phyloP scores from a whole-genome alignment of 768 basidiomycete species.

The Mycena haematopus region DNA sequence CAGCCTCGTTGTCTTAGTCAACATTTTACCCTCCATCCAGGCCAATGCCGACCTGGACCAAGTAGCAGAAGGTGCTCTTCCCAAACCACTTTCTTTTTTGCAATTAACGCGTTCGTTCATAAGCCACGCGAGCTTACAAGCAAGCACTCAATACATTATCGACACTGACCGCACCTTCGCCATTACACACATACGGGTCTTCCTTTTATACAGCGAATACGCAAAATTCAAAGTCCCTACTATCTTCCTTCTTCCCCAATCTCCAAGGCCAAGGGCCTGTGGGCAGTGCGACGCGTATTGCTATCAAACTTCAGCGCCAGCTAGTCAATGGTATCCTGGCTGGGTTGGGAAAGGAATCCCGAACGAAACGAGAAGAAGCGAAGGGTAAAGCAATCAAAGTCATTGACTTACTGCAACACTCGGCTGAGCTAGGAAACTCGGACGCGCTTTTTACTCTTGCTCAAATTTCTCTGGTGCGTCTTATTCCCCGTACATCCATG shows the following conservation, averaged over 20 bases:
- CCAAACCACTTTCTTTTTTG: constrained; percentile 3
- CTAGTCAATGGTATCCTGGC: constrained; percentile 51
- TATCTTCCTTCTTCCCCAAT: constrained; percentile 73
- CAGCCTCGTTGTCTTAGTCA: constrained; percentile 2
- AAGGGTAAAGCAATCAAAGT: constrained; percentile 80
- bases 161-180: constrained; percentile 65
- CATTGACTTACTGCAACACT: constrained; percentile 79
- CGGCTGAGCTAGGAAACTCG: constrained; percentile 75
- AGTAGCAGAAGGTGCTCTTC: constrained; percentile 56
- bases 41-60: constrained; percentile 48
- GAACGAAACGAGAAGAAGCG: constrained; percentile 70
- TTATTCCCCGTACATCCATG: neutral
- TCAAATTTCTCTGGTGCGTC: constrained; percentile 68
- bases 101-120: neutral
- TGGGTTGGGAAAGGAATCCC: constrained; percentile 51
- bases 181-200: constrained; percentile 62
- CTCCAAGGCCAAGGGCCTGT: constrained; percentile 81
- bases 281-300: constrained; percentile 72
- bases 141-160: constrained; percentile 74
- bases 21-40: constrained; percentile 26
- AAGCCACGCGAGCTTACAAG: constrained; percentile 77
- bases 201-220: constrained; percentile 49
- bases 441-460: constrained; percentile 77
- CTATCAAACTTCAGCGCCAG: constrained; percentile 68
- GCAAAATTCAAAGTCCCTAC: constrained; percentile 53